A percentile compares a stretch with the other conserved stretches of the same genome.
Conservation (phyloP, 805 yeast genomes). For the Pichia cabralensis region DNA sequence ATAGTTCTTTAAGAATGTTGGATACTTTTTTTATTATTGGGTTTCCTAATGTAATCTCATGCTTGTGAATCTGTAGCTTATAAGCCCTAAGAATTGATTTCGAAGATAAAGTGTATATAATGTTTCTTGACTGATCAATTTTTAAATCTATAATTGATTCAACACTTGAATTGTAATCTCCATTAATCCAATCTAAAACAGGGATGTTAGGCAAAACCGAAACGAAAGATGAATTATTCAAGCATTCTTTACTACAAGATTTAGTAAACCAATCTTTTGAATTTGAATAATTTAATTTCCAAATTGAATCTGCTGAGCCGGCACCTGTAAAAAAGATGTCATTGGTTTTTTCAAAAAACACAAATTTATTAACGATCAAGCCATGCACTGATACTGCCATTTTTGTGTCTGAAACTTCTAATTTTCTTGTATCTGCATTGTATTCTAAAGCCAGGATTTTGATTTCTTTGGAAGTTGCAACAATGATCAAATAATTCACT, state of each 20-base stretch:
- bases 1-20: conserved; percentile 37
- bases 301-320: conserved; percentile 66
- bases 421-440: conserved; percentile 27
- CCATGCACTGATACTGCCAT: conserved; percentile 76
- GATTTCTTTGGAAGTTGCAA: conserved; percentile 74
- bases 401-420: conserved; percentile 74
- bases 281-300: conserved; percentile 80
- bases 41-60: conserved; percentile 24
- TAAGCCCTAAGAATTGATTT: conserved; percentile 77
- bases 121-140: conserved; percentile 67
- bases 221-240: conserved; percentile 57
- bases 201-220: conserved; percentile 37
- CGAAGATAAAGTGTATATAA: conserved; percentile 74
- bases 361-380: conserved; percentile 54
- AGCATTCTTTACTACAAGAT: conserved; percentile 73
- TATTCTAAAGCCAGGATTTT: conserved; percentile 67
- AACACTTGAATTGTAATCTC: conserved; percentile 12
- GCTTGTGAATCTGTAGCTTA: conserved; percentile 36
- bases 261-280: conserved; percentile 81
- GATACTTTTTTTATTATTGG: conserved; percentile 31
- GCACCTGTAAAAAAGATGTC: conserved; percentile 81
- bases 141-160: conserved; percentile 57
- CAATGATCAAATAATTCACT: conserved; percentile 61
- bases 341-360: conserved; percentile 50
- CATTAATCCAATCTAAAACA: conserved; percentile 19